Evolutionary conservation across 139 green algal genomes (phyloP).

Genomic region (Chlamydomonas incerta): DNA sequence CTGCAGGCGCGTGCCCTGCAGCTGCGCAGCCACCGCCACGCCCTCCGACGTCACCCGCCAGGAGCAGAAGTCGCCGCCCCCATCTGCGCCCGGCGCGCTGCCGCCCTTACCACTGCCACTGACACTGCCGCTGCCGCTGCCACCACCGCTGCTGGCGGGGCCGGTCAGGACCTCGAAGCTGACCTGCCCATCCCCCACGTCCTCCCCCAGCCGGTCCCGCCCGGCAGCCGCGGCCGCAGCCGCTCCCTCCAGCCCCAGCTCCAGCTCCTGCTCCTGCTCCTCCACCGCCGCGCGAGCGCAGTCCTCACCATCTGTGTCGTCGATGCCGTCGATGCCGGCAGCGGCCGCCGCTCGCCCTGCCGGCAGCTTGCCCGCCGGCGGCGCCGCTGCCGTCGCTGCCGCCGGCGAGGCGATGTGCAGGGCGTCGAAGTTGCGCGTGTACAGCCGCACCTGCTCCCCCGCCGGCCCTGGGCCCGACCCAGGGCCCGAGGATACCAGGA

Average conservation of each 20-base stretch:
- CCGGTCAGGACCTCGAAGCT: background rate
- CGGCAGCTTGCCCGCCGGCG: too few species aligned
- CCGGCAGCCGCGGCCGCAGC: background rate
- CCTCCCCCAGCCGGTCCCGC: background rate
- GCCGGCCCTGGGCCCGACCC: too few species aligned
- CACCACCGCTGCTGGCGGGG: background rate
- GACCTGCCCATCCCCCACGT: background rate
- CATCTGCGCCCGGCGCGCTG: background rate
- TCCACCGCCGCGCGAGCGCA: background rate
- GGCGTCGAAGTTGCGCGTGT: background rate
- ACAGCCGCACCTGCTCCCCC: background rate
- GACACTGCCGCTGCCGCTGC: too few species aligned
- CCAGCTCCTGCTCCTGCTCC: too few species aligned
- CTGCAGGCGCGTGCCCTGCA: background rate
- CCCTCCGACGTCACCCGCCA: background rate
- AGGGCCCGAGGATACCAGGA: background rate
- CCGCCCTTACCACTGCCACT: background rate
- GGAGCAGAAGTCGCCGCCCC: background rate
- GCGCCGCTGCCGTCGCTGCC: background rate
- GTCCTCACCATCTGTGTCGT: too few species aligned
- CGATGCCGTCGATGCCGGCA: background rate
- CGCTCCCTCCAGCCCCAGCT: too few species aligned
- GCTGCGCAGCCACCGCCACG: background rate
- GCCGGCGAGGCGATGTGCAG: background rate
- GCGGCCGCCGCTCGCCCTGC: too few species aligned